Conservation (phyloP, 805 yeast species). For the Candida ponderosae region DNA sequence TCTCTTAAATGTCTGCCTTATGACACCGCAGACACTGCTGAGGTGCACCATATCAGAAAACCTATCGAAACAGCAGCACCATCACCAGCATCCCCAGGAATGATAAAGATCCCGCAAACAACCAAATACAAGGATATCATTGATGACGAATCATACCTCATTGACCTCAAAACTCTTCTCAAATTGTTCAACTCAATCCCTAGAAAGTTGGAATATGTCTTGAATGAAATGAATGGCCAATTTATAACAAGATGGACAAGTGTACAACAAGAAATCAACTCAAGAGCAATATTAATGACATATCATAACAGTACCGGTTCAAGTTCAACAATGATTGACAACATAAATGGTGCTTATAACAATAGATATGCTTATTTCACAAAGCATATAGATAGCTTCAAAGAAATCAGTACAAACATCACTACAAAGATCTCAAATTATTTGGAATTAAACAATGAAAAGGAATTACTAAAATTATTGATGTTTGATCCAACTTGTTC, state of each 20-base stretch:
- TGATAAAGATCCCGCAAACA: not conserved
- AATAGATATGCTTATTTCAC: constrained; percentile 1
- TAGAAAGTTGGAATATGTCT: constrained; percentile 3
- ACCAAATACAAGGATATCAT: constrained; percentile 3
- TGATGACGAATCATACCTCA: constrained; percentile 3
- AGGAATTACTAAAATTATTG: constrained; percentile 2
- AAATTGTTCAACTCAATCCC: constrained; percentile 7
- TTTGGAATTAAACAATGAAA: constrained; percentile 2
- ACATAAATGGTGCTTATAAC: constrained; percentile 1
- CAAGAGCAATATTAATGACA: not conserved
- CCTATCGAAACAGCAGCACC: not conserved
- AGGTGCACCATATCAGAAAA: too few species aligned
- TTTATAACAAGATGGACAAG: constrained; percentile 1
- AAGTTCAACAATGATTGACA: not conserved
- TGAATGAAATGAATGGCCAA: not conserved
- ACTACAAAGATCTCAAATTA: too few species aligned
- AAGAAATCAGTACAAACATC: constrained; percentile 1
- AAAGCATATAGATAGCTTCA: constrained; percentile 2
- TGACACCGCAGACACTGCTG: too few species aligned
- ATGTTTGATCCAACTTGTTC: not conserved
- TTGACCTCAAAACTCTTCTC: constrained; percentile 6
- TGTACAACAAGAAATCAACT: not conserved
- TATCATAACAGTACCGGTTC: not conserved
- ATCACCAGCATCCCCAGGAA: not conserved
- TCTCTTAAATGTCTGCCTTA: too few species aligned